Evolutionary conservation across 1,139 yeast genomes (phyloP), one percentile per base, ranked within the genome.

Genomic region (Hyphopichia khmerensis): DNA sequence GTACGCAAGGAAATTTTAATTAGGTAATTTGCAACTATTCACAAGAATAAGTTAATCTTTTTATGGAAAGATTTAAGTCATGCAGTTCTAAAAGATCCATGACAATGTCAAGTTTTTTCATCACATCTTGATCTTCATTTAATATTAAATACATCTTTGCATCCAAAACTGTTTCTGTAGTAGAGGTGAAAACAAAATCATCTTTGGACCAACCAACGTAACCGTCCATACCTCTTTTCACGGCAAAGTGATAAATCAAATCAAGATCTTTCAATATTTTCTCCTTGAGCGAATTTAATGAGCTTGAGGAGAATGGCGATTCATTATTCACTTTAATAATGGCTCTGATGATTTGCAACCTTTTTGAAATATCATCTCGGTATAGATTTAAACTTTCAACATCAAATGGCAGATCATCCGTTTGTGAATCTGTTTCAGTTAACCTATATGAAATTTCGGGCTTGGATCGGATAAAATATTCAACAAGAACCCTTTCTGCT

Each of bases 331-430:
- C 21, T 14, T 33, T 17, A 3, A 33, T n/a, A 11, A 39, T 34
- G 2, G 38, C 34, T n/a, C 33, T 23, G 14, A 35, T 36, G 36
- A 14, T 39, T 27, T 19, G 37, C 18, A 14, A 34, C 35, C 29
- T 23, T 29, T 38, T 21, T 3, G 30, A 49, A 1, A 56, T 46
- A 26, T 56, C 59, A 43, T 65, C 65, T 34, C 56, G 52, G 45
- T 59, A 68, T 30, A 61, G 50, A 39, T 69, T 67, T 21, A 48
- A 42, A 17, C 61, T 53, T 41, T 69, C 76, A 10, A 59, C 51
- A n/a, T 69, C 72, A 45, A 65, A 67, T 16, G 64, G 33, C 38
- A 39, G 38, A 29, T 39, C 33, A n/a, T 18, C 38, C 13, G 11
- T 18, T 14, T 15, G 32, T 8, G 11, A n/a, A 6, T 30, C 38